Evolutionary conservation across 495 filamentous ascomycete genomes (phyloP).

Genomic region (Xylaria nigripes): DNA sequence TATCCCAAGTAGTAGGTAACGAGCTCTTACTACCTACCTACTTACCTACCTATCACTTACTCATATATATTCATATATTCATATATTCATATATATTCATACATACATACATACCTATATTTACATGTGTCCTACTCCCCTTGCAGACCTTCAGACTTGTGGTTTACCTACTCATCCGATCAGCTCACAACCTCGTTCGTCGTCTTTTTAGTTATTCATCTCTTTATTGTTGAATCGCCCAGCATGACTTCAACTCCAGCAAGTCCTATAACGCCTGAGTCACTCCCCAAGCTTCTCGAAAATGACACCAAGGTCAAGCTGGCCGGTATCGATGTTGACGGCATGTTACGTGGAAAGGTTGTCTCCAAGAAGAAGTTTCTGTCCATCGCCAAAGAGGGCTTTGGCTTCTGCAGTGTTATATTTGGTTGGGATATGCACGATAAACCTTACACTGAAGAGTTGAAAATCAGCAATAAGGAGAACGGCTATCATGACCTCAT

Average conservation of each 20-base stretch:
- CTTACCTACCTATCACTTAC: too few species aligned
- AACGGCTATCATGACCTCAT: slow-evolving; percentile 91
- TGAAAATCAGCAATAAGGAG: slow-evolving; percentile 81
- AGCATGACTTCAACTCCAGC: slow-evolving; percentile 16
- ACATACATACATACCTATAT: too few species aligned
- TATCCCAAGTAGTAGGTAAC: too few species aligned
- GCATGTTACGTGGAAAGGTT: slow-evolving; percentile 83
- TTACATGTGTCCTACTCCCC: too few species aligned
- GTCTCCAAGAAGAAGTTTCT: slow-evolving; percentile 96
- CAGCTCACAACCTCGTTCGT: background rate
- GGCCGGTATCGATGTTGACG: slow-evolving; percentile 87
- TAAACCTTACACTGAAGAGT: slow-evolving; percentile 72
- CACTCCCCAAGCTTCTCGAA: slow-evolving; percentile 56
- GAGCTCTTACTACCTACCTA: too few species aligned
- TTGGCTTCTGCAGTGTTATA: slow-evolving; percentile 94
- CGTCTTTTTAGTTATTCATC: background rate
- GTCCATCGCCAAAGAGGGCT: slow-evolving; percentile 70
- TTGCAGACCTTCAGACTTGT: too few species aligned
- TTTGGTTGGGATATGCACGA: slow-evolving; percentile 99
- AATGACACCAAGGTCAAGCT: slow-evolving; percentile 84
- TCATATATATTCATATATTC: too few species aligned
- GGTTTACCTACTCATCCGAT: background rate
- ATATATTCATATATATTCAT: too few species aligned
- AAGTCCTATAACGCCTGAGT: slow-evolving; percentile 46
- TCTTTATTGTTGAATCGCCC: background rate